phyloP scores from a whole-genome alignment of 495 filamentous ascomycete species.

The Pyrenopolyporus hunteri region DNA sequence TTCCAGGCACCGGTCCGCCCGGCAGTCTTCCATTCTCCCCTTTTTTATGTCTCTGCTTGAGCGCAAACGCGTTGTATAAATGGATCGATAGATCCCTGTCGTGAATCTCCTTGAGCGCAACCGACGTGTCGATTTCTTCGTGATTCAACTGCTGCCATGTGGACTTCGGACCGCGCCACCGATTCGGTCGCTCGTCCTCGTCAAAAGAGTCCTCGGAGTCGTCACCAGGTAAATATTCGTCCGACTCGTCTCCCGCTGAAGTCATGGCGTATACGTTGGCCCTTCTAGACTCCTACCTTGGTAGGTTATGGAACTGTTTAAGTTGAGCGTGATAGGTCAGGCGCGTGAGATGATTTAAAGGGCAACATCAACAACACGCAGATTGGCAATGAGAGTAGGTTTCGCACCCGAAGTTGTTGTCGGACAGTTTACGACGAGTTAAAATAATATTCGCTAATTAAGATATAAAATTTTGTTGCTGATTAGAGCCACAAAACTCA shows the following conservation, averaged over 20 bases:
- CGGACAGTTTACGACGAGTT: not conserved
- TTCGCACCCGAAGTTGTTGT: constrained; percentile 1
- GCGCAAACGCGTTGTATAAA: constrained; percentile 73
- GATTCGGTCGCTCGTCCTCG: constrained; percentile 52
- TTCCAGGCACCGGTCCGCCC: constrained; percentile 3
- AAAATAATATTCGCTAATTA: not conserved
- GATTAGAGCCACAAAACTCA: constrained; percentile 1
- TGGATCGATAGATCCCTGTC: constrained; percentile 72
- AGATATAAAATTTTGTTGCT: constrained; percentile 1
- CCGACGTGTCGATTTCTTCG: constrained; percentile 62
- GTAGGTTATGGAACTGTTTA: not conserved
- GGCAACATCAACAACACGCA: not conserved
- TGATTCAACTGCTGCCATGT: constrained; percentile 67
- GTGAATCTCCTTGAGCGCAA: constrained; percentile 61
- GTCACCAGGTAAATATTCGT: constrained; percentile 25
- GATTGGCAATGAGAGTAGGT: not conserved
- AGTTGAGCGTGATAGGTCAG: no score
- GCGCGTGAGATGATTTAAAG: no score
- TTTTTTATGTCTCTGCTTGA: constrained; percentile 51
- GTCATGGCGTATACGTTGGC: constrained; percentile 20
- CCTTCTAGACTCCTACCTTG: not conserved
- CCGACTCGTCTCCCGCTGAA: constrained; percentile 24
- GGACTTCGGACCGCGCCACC: constrained; percentile 59
- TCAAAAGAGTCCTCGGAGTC: constrained; percentile 35
- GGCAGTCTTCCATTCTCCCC: not conserved